phyloP scores from a whole-genome alignment of 139 green algal genomes.

The Spirogloea muscicola region DNA sequence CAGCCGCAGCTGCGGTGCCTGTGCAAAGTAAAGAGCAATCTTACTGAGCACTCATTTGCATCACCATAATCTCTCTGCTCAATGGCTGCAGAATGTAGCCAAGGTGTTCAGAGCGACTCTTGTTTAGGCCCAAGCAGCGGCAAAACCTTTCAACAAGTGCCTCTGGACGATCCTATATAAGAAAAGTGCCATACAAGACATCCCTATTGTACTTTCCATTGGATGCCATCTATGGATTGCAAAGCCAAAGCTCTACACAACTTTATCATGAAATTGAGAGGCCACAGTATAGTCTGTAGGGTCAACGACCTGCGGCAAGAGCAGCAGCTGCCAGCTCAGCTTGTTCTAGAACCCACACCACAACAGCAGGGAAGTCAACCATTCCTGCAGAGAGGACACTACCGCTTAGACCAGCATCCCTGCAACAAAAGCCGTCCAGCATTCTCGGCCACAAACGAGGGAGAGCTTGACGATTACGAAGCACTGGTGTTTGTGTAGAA shows the following conservation, averaged over 20 bases:
- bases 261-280: background rate
- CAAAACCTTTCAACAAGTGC: too few relatives aligned
- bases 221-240: background rate
- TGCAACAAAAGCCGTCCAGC: too few relatives aligned
- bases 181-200: conserved; percentile 1
- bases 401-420: too few relatives aligned
- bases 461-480: too few relatives aligned
- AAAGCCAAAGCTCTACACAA: background rate
- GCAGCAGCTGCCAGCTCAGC: conserved; percentile 31
- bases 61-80: background rate
- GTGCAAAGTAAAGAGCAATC: background rate
- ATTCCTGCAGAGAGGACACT: too few relatives aligned
- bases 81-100: background rate
- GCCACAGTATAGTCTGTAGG: background rate
- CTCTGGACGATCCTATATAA: background rate
- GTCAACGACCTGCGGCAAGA: conserved; percentile 12
- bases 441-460: too few relatives aligned
- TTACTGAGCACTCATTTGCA: background rate
- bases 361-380: conserved; percentile 33
- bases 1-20: conserved; percentile 22
- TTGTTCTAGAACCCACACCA: conserved; percentile 37
- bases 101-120: background rate
- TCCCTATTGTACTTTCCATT: background rate
- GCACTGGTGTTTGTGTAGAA: too few relatives aligned
- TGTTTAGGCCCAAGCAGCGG: too few relatives aligned